These are phyloP conservation scores for Aspergillus amoenus DNA, from an alignment of 2,329 filamentous ascomycete genomes.

Conservation along the genomic window DNA sequence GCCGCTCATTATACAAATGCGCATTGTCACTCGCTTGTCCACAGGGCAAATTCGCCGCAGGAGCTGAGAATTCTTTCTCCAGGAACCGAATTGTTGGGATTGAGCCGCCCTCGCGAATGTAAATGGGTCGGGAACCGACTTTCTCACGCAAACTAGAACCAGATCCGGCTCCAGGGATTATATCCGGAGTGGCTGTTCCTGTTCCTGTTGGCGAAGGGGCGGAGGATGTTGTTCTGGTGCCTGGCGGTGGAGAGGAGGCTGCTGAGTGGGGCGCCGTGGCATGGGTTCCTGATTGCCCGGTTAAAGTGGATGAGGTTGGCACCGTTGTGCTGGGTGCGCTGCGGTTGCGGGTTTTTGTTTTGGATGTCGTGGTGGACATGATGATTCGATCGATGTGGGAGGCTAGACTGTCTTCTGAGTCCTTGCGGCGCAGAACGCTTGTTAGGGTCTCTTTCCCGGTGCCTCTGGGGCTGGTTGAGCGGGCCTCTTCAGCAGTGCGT, in stretches of 20 bases:
- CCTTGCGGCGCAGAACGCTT: slow-evolving; percentile 28
- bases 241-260: slow-evolving; percentile 4
- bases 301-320: slow-evolving; percentile 43
- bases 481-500: slow-evolving; percentile 15
- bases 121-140: slow-evolving; percentile 60
- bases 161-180: too few relatives aligned
- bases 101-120: slow-evolving; percentile 92
- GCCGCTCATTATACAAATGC: slow-evolving; percentile 92
- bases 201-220: neutral
- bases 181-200: too few relatives aligned
- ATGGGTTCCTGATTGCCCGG: slow-evolving; percentile 22
- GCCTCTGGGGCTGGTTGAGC: slow-evolving; percentile 10
- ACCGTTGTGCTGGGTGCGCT: slow-evolving; percentile 27
- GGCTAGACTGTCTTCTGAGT: slow-evolving; percentile 41
- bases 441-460: slow-evolving; percentile 14
- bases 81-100: slow-evolving; percentile 93
- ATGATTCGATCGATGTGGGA: slow-evolving; percentile 41
- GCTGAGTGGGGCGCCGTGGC: neutral
- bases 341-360: slow-evolving; percentile 27
- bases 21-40: slow-evolving; percentile 92
- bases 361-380: slow-evolving; percentile 39
- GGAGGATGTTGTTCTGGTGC: neutral
- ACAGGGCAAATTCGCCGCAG: slow-evolving; percentile 88
- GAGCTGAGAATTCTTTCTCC: slow-evolving; percentile 89
- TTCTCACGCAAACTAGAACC: neutral